Evolutionary conservation across 2,329 filamentous ascomycete species (phyloP), one percentile per base, ranked within the genome.

Genomic region (Scleromitrula shiraiana): DNA sequence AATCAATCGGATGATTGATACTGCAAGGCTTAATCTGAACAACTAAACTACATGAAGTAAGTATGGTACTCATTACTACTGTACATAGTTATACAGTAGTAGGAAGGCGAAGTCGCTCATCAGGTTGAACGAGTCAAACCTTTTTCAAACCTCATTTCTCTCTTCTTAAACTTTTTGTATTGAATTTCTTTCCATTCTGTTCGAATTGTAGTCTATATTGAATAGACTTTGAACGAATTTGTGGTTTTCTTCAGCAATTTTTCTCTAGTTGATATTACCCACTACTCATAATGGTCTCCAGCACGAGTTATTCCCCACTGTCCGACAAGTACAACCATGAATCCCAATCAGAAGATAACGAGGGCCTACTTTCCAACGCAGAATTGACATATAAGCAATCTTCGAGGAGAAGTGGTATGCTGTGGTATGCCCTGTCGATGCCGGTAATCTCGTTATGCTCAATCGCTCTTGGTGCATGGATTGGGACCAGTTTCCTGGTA

Each of bases 261-360:
- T 12, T 5, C 22, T 17, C 44, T 41, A 23, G 6, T 12, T 2
- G 14, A 22, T 32, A 17, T 20, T 24, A 10, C 36, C 36, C 44
- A 45, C 42, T 5, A 38, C 7, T 26, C 12, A n/a, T 5, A 32
- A 15, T 17, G 12, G 23, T 14, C 12, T 3, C 15, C 29, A 27
- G 26, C 9, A 47, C 41, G 44, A 33, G 37, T 20, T 47, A 50
- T 38, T 29, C 33, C 24, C 46, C 40, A 17, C 22, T 52, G 19
- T 30, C 47, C 42, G 50, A 51, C 35, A 44, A 52, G 24, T 41
- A 38, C 17, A 33, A 50, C 19, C 30, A 50, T 30, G 50, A 42
- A 22, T 32, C 45, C 40, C 37, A 44, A 37, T 41, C 36, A 22
- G 49, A 51, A 32, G 50, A 52, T 30, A 38, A 33, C 9, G 46